These are phyloP conservation scores for Aspergillus proliferans DNA, from an alignment of 2,329 filamentous ascomycete species.

Conservation along the genomic window DNA sequence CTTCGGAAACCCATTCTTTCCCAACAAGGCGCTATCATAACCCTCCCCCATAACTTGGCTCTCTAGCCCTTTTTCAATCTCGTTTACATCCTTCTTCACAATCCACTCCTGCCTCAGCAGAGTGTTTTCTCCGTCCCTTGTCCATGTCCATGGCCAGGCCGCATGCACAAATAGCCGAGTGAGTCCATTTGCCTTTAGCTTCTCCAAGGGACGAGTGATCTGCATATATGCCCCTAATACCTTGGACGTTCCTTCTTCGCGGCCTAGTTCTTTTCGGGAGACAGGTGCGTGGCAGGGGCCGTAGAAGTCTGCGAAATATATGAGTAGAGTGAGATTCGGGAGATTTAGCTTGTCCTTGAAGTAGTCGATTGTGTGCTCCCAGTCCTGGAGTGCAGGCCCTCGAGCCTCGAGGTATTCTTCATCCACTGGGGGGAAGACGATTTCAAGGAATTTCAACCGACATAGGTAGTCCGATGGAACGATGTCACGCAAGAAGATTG, in stretches of 20 bases:
- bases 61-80: background rate
- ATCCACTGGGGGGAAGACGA: background rate
- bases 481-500: background rate
- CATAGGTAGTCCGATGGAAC: background rate
- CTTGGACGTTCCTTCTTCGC: background rate
- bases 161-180: background rate
- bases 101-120: background rate
- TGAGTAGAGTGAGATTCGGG: background rate
- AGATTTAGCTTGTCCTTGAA: background rate
- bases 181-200: background rate
- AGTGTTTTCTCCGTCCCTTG: background rate
- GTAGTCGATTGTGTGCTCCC: background rate
- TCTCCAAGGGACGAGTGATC: background rate
- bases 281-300: background rate
- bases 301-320: background rate
- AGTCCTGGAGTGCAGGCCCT: background rate
- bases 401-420: background rate
- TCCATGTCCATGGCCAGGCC: background rate
- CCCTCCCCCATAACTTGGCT: background rate
- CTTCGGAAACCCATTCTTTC: background rate
- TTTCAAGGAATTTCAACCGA: background rate
- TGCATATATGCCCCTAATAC: background rate
- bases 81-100: background rate
- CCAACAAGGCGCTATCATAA: background rate
- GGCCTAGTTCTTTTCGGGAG: background rate